Evolutionary conservation across 1,139 yeast species (phyloP).

Genomic region (Lipomyces yarrowii): DNA sequence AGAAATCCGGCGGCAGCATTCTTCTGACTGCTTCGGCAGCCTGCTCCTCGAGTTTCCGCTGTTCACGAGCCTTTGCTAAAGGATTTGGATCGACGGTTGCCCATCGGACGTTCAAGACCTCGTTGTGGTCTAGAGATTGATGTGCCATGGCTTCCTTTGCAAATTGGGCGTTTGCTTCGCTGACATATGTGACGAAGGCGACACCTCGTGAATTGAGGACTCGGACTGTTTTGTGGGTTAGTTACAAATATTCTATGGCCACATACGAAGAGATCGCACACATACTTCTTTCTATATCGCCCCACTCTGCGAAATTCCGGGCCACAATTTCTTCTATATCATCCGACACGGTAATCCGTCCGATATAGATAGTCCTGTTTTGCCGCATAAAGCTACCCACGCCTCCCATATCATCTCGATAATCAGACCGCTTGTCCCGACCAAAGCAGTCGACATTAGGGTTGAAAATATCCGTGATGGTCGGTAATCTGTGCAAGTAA

Average conservation of each 20-base stretch:
- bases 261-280: neutral
- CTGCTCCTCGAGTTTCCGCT: constrained; percentile 44
- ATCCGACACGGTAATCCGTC: constrained; percentile 55
- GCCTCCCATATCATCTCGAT: constrained; percentile 93
- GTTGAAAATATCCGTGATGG: constrained; percentile 51
- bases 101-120: constrained; percentile 77
- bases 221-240: constrained; percentile 40
- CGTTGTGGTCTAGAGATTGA: constrained; percentile 69
- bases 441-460: constrained; percentile 90
- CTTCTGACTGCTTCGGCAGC: constrained; percentile 46
- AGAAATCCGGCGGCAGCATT: constrained; percentile 39
- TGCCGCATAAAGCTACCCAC: constrained; percentile 76
- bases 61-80: constrained; percentile 56
- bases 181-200: constrained; percentile 74
- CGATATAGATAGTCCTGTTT: constrained; percentile 78
- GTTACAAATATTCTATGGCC: too few relatives aligned
- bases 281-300: constrained; percentile 65
- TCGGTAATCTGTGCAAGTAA: constrained; percentile 78
- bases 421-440: constrained; percentile 78
- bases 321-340: constrained; percentile 51
- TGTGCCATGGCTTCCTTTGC: constrained; percentile 92
- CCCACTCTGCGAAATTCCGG: constrained; percentile 70
- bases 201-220: constrained; percentile 66
- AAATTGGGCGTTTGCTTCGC: constrained; percentile 81
- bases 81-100: constrained; percentile 90